Conservation (phyloP, 78 protist genomes). For the Chrysochromulina parva region DNA sequence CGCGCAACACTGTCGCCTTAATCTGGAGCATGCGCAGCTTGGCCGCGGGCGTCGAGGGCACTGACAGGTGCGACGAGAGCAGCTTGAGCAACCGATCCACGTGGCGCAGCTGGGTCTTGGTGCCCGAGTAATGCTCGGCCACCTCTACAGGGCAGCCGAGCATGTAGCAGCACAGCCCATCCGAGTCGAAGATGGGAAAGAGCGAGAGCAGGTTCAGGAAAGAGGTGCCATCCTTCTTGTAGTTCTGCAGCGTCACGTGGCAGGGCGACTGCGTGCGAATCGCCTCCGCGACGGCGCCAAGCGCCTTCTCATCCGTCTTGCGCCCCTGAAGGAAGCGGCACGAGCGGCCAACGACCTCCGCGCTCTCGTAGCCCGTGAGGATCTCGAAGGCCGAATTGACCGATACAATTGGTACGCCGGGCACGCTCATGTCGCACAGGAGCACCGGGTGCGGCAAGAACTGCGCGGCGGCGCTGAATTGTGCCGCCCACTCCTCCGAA, state of each 20-base stretch:
- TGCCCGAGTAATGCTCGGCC: no score
- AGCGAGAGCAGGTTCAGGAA: not conserved
- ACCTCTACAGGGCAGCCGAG: not conserved
- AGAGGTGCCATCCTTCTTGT: not conserved
- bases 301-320: not conserved
- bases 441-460: not conserved
- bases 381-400: not conserved
- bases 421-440: not conserved
- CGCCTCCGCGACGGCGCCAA: not conserved
- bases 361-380: not conserved
- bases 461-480: no score
- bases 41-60: no score
- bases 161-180: not conserved
- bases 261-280: not conserved
- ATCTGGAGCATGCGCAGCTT: no score
- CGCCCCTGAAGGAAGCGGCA: slow-evolving; percentile 42
- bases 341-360: not conserved
- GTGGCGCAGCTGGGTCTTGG: no score
- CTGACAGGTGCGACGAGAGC: no score
- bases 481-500: no score
- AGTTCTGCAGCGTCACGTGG: not conserved
- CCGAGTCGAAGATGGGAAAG: not conserved
- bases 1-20: no score
- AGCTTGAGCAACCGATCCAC: no score
- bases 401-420: not conserved